phyloP scores from a whole-genome alignment of 805 yeast species.

The Ogataea paraovalis region DNA sequence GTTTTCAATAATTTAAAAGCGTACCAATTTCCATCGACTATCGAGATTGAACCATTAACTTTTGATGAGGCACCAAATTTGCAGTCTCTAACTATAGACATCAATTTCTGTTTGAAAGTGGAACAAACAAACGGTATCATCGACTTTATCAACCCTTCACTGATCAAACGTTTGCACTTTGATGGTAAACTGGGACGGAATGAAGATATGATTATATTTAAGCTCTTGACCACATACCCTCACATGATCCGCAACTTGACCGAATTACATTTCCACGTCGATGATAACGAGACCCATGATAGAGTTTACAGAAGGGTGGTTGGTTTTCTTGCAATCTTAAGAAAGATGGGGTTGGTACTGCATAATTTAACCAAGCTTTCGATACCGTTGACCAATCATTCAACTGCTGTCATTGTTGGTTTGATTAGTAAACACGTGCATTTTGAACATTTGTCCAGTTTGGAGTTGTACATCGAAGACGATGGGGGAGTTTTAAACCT shows the following conservation, averaged over 20 bases:
- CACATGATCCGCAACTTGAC: slow-evolving; percentile 21
- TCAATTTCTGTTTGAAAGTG: slow-evolving; percentile 26
- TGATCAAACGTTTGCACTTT: slow-evolving; percentile 19
- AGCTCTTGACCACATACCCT: slow-evolving; percentile 26
- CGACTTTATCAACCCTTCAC: slow-evolving; percentile 21
- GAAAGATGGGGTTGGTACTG: slow-evolving; percentile 28
- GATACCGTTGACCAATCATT: slow-evolving; percentile 30
- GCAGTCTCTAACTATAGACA: slow-evolving; percentile 22
- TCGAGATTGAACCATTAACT: slow-evolving; percentile 23
- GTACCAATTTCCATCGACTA: slow-evolving; percentile 22
- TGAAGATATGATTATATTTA: slow-evolving; percentile 32
- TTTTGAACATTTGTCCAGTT: slow-evolving; percentile 26
- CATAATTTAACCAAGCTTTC: slow-evolving; percentile 23
- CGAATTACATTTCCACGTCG: slow-evolving; percentile 26
- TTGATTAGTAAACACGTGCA: slow-evolving; percentile 27
- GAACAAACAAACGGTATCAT: slow-evolving; percentile 23
- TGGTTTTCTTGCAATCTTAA: slow-evolving; percentile 32
- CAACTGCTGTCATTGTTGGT: slow-evolving; percentile 28
- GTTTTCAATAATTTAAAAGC: slow-evolving; percentile 14
- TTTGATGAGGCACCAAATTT: slow-evolving; percentile 25
- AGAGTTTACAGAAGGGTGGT: slow-evolving; percentile 30
- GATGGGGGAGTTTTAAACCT: slow-evolving; percentile 27
- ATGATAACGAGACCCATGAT: slow-evolving; percentile 22
- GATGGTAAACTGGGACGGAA: slow-evolving; percentile 29
- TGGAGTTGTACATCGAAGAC: slow-evolving; percentile 30